Conservation (phyloP, 2,329 filamentous ascomycete genomes). For the Neophaeococcomyces mojaviensis region DNA sequence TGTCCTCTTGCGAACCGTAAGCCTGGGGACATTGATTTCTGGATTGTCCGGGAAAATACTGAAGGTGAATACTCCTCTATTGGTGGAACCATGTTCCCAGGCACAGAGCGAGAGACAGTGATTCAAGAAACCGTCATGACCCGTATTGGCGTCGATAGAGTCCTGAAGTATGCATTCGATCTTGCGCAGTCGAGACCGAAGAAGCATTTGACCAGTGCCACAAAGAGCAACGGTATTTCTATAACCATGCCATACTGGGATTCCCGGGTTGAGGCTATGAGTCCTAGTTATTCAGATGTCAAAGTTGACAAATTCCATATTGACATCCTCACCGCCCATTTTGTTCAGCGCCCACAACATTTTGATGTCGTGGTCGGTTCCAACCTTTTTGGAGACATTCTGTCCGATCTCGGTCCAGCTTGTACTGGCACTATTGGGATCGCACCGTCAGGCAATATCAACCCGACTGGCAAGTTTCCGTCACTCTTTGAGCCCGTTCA, state of each 20-base stretch:
- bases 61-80: conserved; percentile 99
- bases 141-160: conserved; percentile 82
- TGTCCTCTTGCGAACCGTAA: conserved; percentile 42
- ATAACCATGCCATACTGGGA: conserved; percentile 60
- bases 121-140: conserved; percentile 96
- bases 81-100: conserved; percentile 22
- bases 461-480: conserved; percentile 71
- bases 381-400: conserved; percentile 98
- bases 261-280: conserved; percentile 53
- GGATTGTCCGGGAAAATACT: conserved; percentile 93
- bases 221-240: conserved; percentile 99
- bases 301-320: conserved; percentile 96
- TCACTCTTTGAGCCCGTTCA: conserved; percentile 99
- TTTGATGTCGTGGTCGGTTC: conserved; percentile 98
- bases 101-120: conserved; percentile 64
- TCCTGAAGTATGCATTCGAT: conserved; percentile 95
- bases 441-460: conserved; percentile 93
- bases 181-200: conserved; percentile 87
- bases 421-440: conserved; percentile 95
- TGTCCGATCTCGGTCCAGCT: conserved; percentile 98
- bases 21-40: conserved; percentile 44
- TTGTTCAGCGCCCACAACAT: conserved; percentile 86
- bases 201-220: conserved; percentile 99
- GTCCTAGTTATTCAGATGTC: conserved; percentile 89
- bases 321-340: conserved; percentile 98